These are phyloP conservation scores for Bauhinia variegata DNA, from an alignment of 306 rosid species.

Conservation along the genomic window DNA sequence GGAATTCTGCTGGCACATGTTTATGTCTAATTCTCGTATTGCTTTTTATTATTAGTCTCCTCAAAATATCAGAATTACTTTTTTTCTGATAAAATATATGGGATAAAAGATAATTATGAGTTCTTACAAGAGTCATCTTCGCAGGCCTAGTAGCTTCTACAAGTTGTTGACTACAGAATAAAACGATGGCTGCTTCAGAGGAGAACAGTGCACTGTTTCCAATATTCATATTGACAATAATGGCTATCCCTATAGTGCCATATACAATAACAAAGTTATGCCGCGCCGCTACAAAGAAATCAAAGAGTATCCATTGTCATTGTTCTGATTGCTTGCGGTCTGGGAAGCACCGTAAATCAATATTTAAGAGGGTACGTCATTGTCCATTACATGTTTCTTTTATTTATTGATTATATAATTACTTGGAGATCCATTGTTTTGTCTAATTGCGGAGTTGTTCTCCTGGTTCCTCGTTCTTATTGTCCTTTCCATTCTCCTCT, in stretches of 20 bases:
- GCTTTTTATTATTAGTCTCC: neutral
- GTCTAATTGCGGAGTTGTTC: constrained; percentile 4
- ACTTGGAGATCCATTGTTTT: neutral
- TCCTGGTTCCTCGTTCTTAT: neutral
- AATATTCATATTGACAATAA: constrained; percentile 89
- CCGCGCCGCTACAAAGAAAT: constrained; percentile 69
- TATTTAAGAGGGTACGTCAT: constrained; percentile 74
- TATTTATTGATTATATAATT: constrained; percentile 1
- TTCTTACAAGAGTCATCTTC: neutral
- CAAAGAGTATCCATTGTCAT: constrained; percentile 89
- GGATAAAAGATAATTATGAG: too few relatives aligned
- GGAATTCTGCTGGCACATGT: neutral
- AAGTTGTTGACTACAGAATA: constrained; percentile 15
- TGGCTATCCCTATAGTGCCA: constrained; percentile 93
- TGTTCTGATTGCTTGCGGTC: constrained; percentile 84
- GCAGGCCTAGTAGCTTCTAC: neutral
- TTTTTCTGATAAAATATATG: too few relatives aligned
- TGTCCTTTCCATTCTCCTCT: constrained; percentile 4
- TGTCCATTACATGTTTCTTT: constrained; percentile 3
- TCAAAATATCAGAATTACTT: too few relatives aligned
- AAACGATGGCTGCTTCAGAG: constrained; percentile 82
- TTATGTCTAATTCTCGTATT: neutral
- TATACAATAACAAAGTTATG: constrained; percentile 86
- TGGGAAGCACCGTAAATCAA: constrained; percentile 87
- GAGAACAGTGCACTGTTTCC: constrained; percentile 92